These are phyloP conservation scores for Diplodia sapinea DNA, from an alignment of 2,329 filamentous ascomycete genomes.

Conservation along the genomic window DNA sequence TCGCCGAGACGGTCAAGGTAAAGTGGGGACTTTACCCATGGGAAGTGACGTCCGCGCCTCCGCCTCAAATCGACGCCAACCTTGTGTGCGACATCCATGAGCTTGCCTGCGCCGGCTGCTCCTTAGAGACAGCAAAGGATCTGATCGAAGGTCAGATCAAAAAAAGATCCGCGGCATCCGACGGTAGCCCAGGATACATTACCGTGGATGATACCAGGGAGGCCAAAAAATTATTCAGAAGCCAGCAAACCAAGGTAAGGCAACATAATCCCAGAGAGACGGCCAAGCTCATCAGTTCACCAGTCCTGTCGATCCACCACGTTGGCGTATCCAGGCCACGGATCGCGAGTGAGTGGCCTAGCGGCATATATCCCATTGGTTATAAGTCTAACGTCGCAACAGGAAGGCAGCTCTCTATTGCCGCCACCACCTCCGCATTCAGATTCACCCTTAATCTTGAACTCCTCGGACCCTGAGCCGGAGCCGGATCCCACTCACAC, in stretches of 20 bases:
- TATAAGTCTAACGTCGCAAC: not conserved
- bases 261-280: not conserved
- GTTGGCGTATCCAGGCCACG: not conserved
- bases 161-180: not conserved
- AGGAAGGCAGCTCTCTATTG: not conserved
- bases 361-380: not conserved
- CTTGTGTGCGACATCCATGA: not conserved
- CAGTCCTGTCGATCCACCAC: not conserved
- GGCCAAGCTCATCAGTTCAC: not conserved
- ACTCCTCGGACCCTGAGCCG: not conserved
- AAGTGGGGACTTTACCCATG: constrained; percentile 5
- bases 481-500: not conserved
- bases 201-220: not conserved
- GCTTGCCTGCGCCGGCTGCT: not conserved
- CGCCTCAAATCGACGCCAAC: not conserved
- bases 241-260: not conserved
- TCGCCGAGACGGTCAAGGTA: not conserved
- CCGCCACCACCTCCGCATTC: not conserved
- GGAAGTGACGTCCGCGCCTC: not conserved
- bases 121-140: not conserved
- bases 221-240: not conserved
- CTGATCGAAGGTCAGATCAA: not conserved
- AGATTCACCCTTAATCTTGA: not conserved
- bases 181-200: not conserved
- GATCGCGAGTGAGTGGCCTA: not conserved